A percentile compares a stretch with the other conserved stretches of the same genome.
phyloP scores from a whole-genome alignment of 2,329 filamentous ascomycete genomes.

The Chrysoporthe cubensis region DNA sequence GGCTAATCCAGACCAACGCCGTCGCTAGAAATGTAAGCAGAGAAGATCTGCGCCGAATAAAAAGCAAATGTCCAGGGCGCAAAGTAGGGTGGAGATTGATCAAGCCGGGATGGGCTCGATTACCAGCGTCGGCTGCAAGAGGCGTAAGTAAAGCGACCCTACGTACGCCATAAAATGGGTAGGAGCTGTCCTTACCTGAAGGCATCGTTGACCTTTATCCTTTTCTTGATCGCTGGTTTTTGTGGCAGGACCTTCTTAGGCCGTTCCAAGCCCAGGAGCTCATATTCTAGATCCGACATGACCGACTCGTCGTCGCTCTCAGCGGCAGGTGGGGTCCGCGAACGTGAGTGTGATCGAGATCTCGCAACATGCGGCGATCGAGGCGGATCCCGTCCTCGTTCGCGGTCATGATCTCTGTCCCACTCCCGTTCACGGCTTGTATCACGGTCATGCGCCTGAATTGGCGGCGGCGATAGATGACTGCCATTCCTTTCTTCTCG shows the following conservation, averaged over 20 bases:
- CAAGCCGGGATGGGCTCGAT: not conserved
- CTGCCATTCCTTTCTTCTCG: conserved; percentile 16
- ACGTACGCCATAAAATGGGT: not conserved
- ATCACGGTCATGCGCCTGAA: conserved; percentile 17
- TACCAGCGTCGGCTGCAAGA: conserved; percentile 10
- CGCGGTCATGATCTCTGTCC: not conserved
- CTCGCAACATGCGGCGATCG: not conserved
- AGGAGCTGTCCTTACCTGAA: conserved; percentile 22
- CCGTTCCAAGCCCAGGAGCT: conserved; percentile 27
- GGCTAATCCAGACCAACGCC: conserved; percentile 8
- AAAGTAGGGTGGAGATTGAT: not conserved
- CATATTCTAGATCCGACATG: conserved; percentile 30
- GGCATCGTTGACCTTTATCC: conserved; percentile 25
- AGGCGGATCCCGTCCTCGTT: not conserved
- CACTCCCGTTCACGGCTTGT: conserved; percentile 8
- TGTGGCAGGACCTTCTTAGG: conserved; percentile 19
- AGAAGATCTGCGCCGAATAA: not conserved
- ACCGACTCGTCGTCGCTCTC: conserved; percentile 25
- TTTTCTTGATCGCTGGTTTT: conserved; percentile 19
- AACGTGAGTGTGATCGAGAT: conserved; percentile 6
- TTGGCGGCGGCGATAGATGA: conserved; percentile 22
- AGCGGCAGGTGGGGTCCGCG: conserved; percentile 13
- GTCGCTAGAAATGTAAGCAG: conserved; percentile 2
- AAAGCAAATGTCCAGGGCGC: not conserved
- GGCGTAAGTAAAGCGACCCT: not conserved